A percentile compares a stretch with the other conserved stretches of the same genome.
These are phyloP conservation scores for Rhizoclosmatium sp. DNA, from an alignment of 192 early-diverging fungal genomes.

Conservation along the genomic window DNA sequence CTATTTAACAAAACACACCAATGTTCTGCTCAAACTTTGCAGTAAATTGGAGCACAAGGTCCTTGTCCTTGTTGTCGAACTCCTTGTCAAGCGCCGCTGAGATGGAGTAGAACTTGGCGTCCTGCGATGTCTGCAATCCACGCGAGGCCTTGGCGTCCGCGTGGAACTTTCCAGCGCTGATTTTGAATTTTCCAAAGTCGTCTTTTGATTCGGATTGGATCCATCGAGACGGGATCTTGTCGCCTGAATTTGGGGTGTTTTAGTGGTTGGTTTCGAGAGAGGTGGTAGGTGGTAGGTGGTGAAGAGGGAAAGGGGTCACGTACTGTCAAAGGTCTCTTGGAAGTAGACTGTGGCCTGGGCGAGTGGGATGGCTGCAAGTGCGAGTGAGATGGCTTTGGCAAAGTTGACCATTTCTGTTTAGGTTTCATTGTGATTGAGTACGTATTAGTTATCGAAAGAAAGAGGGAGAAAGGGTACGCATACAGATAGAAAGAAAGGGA, in stretches of 20 bases:
- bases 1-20: slow-evolving; percentile 17
- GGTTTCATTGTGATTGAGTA: background rate
- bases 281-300: background rate
- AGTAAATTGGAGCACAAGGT: slow-evolving; percentile 87
- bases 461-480: background rate
- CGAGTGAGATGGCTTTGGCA: background rate
- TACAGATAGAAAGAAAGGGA: background rate
- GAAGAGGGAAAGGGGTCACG: slow-evolving; percentile 33
- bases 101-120: slow-evolving; percentile 86
- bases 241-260: slow-evolving; percentile 6
- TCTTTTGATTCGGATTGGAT: slow-evolving; percentile 67
- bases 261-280: slow-evolving; percentile 17
- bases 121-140: slow-evolving; percentile 82
- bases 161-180: slow-evolving; percentile 78
- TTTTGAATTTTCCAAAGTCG: slow-evolving; percentile 78
- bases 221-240: slow-evolving; percentile 66
- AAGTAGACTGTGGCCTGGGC: slow-evolving; percentile 77
- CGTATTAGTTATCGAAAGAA: background rate
- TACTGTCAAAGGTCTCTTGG: slow-evolving; percentile 84
- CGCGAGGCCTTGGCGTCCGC: slow-evolving; percentile 70
- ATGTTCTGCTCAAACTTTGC: slow-evolving; percentile 91
- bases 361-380: background rate
- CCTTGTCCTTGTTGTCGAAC: slow-evolving; percentile 85
- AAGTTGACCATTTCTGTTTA: slow-evolving; percentile 5
- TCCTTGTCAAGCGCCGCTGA: slow-evolving; percentile 74